These are phyloP conservation scores for Mycena epipterygia DNA, from an alignment of 768 basidiomycete species.

Conservation along the genomic window DNA sequence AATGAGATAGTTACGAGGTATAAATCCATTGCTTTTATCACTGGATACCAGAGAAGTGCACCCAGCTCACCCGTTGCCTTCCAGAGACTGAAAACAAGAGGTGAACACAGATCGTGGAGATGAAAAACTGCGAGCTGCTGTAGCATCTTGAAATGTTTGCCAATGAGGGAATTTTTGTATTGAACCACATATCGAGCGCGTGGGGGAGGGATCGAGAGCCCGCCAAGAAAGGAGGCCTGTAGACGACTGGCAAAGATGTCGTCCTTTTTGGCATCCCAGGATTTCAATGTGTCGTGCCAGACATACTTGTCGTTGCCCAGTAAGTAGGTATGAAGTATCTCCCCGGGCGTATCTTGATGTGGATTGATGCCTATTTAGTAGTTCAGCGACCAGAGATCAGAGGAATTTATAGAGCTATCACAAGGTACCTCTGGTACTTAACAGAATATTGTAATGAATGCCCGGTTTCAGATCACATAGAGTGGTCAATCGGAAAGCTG, in stretches of 20 bases:
- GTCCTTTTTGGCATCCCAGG: neutral
- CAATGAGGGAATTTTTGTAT: slow-evolving; percentile 51
- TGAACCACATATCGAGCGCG: slow-evolving; percentile 47
- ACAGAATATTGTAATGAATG: neutral
- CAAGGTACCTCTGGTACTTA: neutral
- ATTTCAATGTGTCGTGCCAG: neutral
- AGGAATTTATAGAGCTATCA: neutral
- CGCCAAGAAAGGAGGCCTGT: slow-evolving; percentile 41
- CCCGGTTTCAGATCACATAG: neutral
- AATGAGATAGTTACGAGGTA: neutral
- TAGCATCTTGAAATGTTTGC: slow-evolving; percentile 52
- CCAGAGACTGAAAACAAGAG: slow-evolving; percentile 41
- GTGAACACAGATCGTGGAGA: slow-evolving; percentile 32
- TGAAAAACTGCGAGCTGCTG: slow-evolving; percentile 49
- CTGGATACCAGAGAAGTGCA: slow-evolving; percentile 47
- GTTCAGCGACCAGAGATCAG: neutral
- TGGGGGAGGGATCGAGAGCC: slow-evolving; percentile 41
- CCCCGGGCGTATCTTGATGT: neutral
- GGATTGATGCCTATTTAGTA: slow-evolving; percentile 1
- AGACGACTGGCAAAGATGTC: slow-evolving; percentile 28
- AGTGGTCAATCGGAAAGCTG: neutral
- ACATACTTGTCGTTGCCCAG: slow-evolving; percentile 7
- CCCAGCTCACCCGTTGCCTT: slow-evolving; percentile 35
- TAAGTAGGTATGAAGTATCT: neutral
- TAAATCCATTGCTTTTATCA: slow-evolving; percentile 7